These are phyloP conservation scores for Calamus simplicifolius DNA, from an alignment of 176 grass and related monocot species.

Conservation along the genomic window DNA sequence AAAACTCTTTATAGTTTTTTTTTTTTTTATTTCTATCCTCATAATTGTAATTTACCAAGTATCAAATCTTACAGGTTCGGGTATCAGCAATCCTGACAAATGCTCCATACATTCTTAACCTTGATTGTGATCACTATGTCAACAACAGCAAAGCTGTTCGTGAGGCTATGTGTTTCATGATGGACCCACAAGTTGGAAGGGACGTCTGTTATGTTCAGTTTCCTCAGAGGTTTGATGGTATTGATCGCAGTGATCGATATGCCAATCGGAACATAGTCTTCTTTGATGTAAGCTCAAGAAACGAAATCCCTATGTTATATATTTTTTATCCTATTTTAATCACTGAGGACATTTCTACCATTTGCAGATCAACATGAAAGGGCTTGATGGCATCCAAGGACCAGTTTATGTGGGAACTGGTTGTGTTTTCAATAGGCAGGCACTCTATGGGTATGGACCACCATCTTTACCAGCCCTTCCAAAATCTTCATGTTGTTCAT, in stretches of 20 bases:
- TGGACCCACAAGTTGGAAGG: constrained; percentile 88
- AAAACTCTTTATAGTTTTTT: neutral
- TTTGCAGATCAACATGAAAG: constrained; percentile 98
- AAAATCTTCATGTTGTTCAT: constrained; percentile 80
- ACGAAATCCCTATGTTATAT: constrained; percentile 2
- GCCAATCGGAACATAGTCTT: constrained; percentile 98
- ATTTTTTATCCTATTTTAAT: too few relatives aligned
- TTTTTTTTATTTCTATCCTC: neutral
- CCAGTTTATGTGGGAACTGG: constrained; percentile 99
- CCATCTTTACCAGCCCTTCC: constrained; percentile 83
- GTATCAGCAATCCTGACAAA: constrained; percentile 97
- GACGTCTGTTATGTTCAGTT: constrained; percentile 98
- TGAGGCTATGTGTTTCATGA: constrained; percentile 99
- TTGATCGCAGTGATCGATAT: constrained; percentile 98
- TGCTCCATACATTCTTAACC: constrained; percentile 97
- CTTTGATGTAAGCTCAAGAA: constrained; percentile 69
- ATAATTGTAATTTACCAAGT: constrained; percentile 2
- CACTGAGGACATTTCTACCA: neutral
- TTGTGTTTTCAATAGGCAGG: constrained; percentile 94
- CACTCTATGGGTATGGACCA: constrained; percentile 93
- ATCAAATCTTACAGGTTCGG: constrained; percentile 63
- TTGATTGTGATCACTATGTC: constrained; percentile 97
- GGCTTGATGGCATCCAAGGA: constrained; percentile 95
- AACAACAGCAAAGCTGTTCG: constrained; percentile 98
- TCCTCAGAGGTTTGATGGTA: constrained; percentile 95